A percentile compares a stretch with the other conserved stretches of the same genome.
These are phyloP conservation scores for Avena atlantica DNA, from an alignment of 176 grass and related monocot genomes.

Conservation along the genomic window DNA sequence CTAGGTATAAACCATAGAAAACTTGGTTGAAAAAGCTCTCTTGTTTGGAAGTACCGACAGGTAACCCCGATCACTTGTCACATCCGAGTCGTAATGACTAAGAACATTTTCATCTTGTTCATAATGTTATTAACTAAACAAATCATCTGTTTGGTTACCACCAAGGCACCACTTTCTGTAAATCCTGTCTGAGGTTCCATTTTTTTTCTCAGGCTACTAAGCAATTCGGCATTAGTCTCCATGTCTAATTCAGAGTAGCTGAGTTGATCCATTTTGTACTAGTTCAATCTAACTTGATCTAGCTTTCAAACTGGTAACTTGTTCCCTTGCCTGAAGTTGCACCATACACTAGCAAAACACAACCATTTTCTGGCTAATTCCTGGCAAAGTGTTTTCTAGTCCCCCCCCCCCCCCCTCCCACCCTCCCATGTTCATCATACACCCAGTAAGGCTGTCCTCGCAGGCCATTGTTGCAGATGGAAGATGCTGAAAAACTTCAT, in stretches of 20 bases:
- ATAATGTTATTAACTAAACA: not conserved
- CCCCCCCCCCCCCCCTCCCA: too few species aligned
- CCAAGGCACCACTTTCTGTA: not conserved
- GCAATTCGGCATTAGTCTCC: not conserved
- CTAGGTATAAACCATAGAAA: not conserved
- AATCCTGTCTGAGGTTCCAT: not conserved
- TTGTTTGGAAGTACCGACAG: not conserved
- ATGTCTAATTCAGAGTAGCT: not conserved
- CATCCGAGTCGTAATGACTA: not conserved
- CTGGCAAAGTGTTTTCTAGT: too few species aligned
- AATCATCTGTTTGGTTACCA: not conserved
- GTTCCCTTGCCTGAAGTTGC: not conserved
- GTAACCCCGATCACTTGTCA: not conserved
- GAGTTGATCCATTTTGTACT: not conserved
- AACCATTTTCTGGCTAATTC: too few species aligned
- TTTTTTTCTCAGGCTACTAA: conserved; percentile 10
- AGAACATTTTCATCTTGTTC: not conserved
- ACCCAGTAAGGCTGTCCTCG: too few species aligned
- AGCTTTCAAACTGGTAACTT: not conserved
- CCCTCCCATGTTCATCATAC: too few species aligned
- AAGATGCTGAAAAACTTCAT: too few species aligned
- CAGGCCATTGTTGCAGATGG: too few species aligned
- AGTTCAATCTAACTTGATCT: not conserved
- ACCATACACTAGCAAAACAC: too few species aligned
- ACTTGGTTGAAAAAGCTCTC: not conserved